Evolutionary conservation across 1,284 basidiomycete genomes (phyloP).

Genomic region (Sanguinoderma infundibulare): DNA sequence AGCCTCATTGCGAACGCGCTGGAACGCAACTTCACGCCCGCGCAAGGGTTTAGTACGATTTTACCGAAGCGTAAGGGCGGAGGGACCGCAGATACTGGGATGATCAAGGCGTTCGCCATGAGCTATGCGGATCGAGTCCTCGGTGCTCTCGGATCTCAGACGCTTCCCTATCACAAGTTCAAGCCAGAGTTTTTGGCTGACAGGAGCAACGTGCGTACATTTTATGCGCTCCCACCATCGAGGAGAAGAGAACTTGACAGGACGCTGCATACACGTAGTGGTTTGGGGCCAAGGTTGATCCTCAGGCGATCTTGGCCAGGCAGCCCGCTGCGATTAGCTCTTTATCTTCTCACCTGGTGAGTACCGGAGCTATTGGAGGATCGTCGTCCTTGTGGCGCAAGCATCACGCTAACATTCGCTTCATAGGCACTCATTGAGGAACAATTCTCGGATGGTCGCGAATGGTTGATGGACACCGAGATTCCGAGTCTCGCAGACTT

Average conservation of each 20-base stretch:
- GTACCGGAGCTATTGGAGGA: conserved; percentile 12
- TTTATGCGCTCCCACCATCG: neutral
- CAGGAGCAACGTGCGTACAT: conserved; percentile 43
- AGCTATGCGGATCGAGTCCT: conserved; percentile 48
- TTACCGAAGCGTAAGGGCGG: conserved; percentile 49
- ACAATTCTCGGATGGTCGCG: conserved; percentile 56
- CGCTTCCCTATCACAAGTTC: conserved; percentile 53
- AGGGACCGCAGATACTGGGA: conserved; percentile 45
- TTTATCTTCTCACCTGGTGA: conserved; percentile 46
- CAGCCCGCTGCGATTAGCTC: conserved; percentile 38
- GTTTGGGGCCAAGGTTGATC: conserved; percentile 41
- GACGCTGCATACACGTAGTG: neutral
- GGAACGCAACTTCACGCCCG: conserved; percentile 52
- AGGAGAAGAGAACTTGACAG: neutral
- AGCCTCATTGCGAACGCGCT: conserved; percentile 50
- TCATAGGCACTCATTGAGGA: conserved; percentile 52
- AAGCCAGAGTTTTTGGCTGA: conserved; percentile 55
- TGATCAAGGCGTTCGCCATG: conserved; percentile 51
- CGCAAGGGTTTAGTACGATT: conserved; percentile 49
- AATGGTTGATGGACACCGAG: conserved; percentile 62
- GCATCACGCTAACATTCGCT: neutral
- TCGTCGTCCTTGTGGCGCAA: conserved; percentile 2
- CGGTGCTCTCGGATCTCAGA: conserved; percentile 42
- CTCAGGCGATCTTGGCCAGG: conserved; percentile 38
- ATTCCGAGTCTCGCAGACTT: conserved; percentile 55